Evolutionary conservation across 129 eudicot species (phyloP).

Genomic region (Pittosporum tobira): DNA sequence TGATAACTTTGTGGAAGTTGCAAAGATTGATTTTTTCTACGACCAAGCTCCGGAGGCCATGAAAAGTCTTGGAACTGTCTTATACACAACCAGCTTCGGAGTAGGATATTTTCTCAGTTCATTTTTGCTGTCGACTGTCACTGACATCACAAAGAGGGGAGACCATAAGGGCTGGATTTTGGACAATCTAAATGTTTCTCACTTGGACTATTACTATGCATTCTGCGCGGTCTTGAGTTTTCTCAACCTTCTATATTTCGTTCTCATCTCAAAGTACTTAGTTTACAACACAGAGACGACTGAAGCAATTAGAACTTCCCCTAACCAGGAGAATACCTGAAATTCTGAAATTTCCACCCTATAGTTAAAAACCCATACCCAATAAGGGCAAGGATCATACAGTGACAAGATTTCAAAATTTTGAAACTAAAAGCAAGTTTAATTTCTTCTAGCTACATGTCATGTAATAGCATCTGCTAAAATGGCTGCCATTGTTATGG

Average conservation of each 20-base stretch:
- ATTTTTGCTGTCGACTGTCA: slow-evolving; percentile 45
- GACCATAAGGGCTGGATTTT: slow-evolving; percentile 54
- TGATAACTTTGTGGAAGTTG: slow-evolving; percentile 54
- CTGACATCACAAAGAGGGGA: slow-evolving; percentile 41
- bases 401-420: no score
- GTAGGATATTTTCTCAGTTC: slow-evolving; percentile 52
- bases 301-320: background rate
- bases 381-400: no score
- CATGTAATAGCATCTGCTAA: no score
- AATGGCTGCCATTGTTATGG: no score
- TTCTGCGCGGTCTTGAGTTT: slow-evolving; percentile 38
- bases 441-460: background rate
- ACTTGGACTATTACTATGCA: slow-evolving; percentile 54
- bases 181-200: slow-evolving; percentile 48
- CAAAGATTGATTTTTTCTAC: slow-evolving; percentile 63
- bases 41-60: slow-evolving; percentile 82
- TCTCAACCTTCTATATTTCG: slow-evolving; percentile 41
- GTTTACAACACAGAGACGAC: slow-evolving; percentile 20
- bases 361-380: no score
- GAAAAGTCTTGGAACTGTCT: slow-evolving; percentile 76
- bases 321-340: background rate
- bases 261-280: slow-evolving; percentile 32
- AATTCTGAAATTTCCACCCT: no score
- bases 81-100: slow-evolving; percentile 41
- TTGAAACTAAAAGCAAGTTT: no score